Evolutionary conservation across 768 basidiomycete genomes (phyloP), one percentile per base, ranked within the genome.

Genomic region (Rhizopogon sp.): DNA sequence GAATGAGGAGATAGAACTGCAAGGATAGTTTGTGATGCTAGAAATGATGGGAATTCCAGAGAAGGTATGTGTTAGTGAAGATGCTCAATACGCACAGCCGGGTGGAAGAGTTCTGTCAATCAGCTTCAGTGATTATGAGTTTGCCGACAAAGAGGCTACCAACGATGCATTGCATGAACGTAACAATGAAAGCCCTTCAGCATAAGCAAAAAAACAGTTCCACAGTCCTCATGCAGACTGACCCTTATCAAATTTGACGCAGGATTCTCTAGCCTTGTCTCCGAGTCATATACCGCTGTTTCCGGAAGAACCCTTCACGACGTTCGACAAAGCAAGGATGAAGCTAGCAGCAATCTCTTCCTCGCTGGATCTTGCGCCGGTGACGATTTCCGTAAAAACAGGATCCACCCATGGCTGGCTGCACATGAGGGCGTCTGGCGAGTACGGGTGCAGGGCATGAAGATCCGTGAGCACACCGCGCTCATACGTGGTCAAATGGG

Each of bases 391-490:
- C 3, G 90, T 93, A 49, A 98, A 79, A n/a, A 98, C 86, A 0
- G 94, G 94, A 66, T 98, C 96, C 31, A 93, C 91, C 51, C 93
- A 79, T 6, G 92, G 86, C 67, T 94, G 91, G 64, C 87, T 87
- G 62, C 81, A 82, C 93, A 98, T 97, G 64, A 99, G 74, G 3
- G 83, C 80, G 6, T 92, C 93, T 25, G 25, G 25, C 25, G 25
- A 25, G 25, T 25, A 25, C 25, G 4, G 4, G 25, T 25, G 25
- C 25, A 4, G 25, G 25, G 25, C 25, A 25, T 25, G 25, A 25
- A 25, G 25, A 25, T 25, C 25, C 25, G 25, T 25, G 25, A 25
- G 25, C 25, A 25, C 25, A 25, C 25, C 25, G 25, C 25, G 25
- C 25, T 25, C 25, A 25, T 4, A 3, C 25, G 25, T 25, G 3